Conservation (phyloP, 2,329 filamentous ascomycete genomes). For the Trichoderma sp. region DNA sequence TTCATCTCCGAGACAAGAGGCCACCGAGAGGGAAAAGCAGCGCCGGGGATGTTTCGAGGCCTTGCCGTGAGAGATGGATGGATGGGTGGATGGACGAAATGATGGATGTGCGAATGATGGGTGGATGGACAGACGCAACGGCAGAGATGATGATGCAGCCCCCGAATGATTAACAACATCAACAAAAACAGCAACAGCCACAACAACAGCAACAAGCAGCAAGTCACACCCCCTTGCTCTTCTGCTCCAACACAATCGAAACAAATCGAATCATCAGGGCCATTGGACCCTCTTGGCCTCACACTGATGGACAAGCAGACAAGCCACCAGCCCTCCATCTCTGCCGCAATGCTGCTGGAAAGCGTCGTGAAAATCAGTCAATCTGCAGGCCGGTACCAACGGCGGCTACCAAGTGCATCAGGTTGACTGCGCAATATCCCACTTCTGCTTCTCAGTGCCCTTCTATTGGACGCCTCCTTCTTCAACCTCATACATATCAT, state of each 20-base stretch:
- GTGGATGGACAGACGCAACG: not conserved
- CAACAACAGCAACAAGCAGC: not conserved
- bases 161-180: not conserved
- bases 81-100: not conserved
- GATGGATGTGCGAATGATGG: not conserved
- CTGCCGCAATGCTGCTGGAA: not conserved
- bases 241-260: not conserved
- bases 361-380: not conserved
- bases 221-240: not conserved
- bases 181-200: not conserved
- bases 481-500: slow-evolving; percentile 18
- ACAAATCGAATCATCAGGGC: not conserved
- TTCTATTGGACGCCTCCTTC: slow-evolving; percentile 25
- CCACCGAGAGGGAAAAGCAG: not conserved
- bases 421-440: slow-evolving; percentile 19
- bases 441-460: slow-evolving; percentile 2
- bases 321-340: slow-evolving; percentile 6
- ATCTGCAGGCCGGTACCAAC: slow-evolving; percentile 15
- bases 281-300: not conserved
- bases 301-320: not conserved
- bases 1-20: slow-evolving; percentile 6
- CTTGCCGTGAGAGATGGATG: not conserved
- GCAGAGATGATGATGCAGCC: not conserved
- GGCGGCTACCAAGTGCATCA: slow-evolving; percentile 17
- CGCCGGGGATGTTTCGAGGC: not conserved